Conservation (phyloP, 495 filamentous ascomycete species). For the Xylaria flabelliformis region DNA sequence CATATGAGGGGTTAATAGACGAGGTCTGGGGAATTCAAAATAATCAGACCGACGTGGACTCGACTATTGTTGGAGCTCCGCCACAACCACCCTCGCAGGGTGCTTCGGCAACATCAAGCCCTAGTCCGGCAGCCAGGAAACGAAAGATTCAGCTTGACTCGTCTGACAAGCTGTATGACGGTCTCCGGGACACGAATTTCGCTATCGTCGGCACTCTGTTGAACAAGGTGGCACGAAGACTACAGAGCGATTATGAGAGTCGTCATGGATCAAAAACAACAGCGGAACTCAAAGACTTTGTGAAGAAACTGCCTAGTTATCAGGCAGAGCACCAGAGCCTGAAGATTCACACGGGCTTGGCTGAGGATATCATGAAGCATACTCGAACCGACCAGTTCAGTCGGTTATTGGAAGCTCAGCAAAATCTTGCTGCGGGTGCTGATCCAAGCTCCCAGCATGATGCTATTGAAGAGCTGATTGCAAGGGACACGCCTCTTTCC, state of each 20-base stretch:
- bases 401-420: constrained; percentile 88
- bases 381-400: constrained; percentile 88
- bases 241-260: constrained; percentile 87
- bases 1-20: constrained; percentile 95
- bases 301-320: constrained; percentile 87
- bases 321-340: constrained; percentile 93
- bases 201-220: constrained; percentile 87
- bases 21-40: constrained; percentile 88
- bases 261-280: constrained; percentile 89
- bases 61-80: constrained; percentile 81
- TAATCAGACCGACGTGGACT: constrained; percentile 93
- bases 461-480: constrained; percentile 89
- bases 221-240: constrained; percentile 87
- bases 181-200: constrained; percentile 92
- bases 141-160: constrained; percentile 90
- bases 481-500: constrained; percentile 77
- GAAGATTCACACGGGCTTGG: constrained; percentile 87
- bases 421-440: constrained; percentile 90
- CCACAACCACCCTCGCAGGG: constrained; percentile 62
- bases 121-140: constrained; percentile 62
- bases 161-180: constrained; percentile 86
- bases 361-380: constrained; percentile 92
- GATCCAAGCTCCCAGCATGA: constrained; percentile 90
- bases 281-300: constrained; percentile 89
- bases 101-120: constrained; percentile 48